Evolutionary conservation across 257 asterid genomes (phyloP).

Genomic region (Fraxinus americana): DNA sequence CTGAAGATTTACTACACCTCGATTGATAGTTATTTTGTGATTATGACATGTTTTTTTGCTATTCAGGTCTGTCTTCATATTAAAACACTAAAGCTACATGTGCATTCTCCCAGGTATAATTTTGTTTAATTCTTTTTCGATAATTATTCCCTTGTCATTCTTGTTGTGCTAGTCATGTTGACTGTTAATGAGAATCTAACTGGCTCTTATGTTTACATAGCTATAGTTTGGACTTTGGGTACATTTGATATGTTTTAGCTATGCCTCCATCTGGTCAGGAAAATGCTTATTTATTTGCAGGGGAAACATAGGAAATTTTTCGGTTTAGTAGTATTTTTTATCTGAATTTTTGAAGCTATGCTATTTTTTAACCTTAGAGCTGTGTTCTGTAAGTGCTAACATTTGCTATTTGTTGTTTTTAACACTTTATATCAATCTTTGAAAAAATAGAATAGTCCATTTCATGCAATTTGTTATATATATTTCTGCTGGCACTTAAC

Average conservation of each 20-base stretch:
- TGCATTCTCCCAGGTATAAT: constrained; percentile 58
- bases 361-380: constrained; percentile 2
- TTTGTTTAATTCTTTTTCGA: background rate
- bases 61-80: constrained; percentile 87
- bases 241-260: constrained; percentile 5
- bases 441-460: background rate
- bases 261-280: constrained; percentile 11
- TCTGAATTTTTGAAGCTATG: constrained; percentile 15
- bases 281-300: constrained; percentile 3
- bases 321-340: background rate
- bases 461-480: constrained; percentile 10
- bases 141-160: background rate
- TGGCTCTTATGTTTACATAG: constrained; percentile 5
- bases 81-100: constrained; percentile 55
- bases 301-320: background rate
- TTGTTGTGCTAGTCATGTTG: background rate
- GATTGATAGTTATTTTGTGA: constrained; percentile 11
- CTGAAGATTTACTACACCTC: background rate
- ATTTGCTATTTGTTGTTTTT: background rate
- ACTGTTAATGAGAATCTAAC: background rate
- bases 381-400: background rate
- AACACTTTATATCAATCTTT: background rate
- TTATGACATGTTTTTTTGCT: constrained; percentile 24
- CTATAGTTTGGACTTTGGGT: background rate
- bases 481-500: constrained; percentile 23